A percentile compares a stretch with the other conserved stretches of the same genome.
Evolutionary conservation across 495 filamentous ascomycete genomes (phyloP).

Genomic region (Tuber melanosporum): DNA sequence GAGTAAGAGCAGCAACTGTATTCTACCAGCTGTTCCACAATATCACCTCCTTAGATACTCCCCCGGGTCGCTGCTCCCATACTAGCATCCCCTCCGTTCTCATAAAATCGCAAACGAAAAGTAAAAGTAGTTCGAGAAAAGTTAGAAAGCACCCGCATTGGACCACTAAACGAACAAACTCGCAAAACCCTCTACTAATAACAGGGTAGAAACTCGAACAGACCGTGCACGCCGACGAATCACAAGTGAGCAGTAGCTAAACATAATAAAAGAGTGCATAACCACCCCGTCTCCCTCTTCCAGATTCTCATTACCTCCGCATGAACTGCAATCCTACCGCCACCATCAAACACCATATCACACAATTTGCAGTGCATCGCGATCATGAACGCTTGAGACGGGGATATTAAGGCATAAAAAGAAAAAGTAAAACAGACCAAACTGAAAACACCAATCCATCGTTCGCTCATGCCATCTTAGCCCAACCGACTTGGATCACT

Average conservation of each 20-base stretch:
- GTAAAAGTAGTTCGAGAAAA: neutral
- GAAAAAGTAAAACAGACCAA: neutral
- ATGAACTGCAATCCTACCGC: neutral
- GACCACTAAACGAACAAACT: neutral
- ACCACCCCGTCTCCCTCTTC: neutral
- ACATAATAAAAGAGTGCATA: neutral
- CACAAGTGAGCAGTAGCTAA: neutral
- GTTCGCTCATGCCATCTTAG: neutral
- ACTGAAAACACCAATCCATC: neutral
- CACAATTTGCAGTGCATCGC: neutral
- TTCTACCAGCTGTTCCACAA: neutral
- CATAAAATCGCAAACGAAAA: neutral
- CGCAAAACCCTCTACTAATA: neutral
- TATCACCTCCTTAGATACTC: neutral
- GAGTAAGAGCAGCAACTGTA: neutral
- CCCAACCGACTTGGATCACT: constrained; percentile 12
- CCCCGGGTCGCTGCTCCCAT: neutral
- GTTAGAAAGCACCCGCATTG: neutral
- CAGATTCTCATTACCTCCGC: neutral
- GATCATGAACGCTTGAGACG: neutral
- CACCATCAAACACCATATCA: neutral
- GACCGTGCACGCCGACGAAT: neutral
- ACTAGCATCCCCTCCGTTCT: neutral
- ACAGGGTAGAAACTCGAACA: neutral
- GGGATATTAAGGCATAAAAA: neutral